Conservation (phyloP, 1,284 basidiomycete species). For the Ceratobasidium sp. region DNA sequence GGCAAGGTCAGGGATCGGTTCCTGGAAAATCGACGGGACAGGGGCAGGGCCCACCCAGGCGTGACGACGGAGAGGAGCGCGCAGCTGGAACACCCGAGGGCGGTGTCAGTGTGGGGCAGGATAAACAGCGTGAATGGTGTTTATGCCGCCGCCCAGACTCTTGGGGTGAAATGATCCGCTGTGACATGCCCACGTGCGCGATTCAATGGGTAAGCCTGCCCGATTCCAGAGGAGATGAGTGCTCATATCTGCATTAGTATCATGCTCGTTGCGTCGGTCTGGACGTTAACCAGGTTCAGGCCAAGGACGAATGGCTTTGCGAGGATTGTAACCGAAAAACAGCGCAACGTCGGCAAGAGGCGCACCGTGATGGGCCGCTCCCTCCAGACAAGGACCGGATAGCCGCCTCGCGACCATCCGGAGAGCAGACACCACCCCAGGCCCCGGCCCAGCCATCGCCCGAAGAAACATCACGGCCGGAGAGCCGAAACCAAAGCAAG, state of each 20-base stretch:
- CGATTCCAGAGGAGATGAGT: background rate
- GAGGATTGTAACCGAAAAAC: slow-evolving; percentile 36
- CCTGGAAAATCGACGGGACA: slow-evolving; percentile 28
- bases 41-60: slow-evolving; percentile 3
- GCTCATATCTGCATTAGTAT: slow-evolving; percentile 9
- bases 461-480: background rate
- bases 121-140: slow-evolving; percentile 38
- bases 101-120: background rate
- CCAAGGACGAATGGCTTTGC: slow-evolving; percentile 28
- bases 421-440: background rate
- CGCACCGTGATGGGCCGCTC: slow-evolving; percentile 23
- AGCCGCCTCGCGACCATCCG: background rate
- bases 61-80: slow-evolving; percentile 10
- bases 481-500: slow-evolving; percentile 7
- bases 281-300: slow-evolving; percentile 6
- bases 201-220: slow-evolving; percentile 34
- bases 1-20: slow-evolving; percentile 36
- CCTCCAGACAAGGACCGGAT: slow-evolving; percentile 19
- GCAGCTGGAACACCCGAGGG: slow-evolving; percentile 10
- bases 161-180: slow-evolving; percentile 34
- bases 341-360: slow-evolving; percentile 31
- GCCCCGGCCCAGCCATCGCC: background rate
- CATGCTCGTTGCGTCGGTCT: slow-evolving; percentile 32
- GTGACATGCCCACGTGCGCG: slow-evolving; percentile 36
- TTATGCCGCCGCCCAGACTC: slow-evolving; percentile 35